Conservation (phyloP, 2,329 filamentous ascomycete species). For the Aspergillus thermomutatus region DNA sequence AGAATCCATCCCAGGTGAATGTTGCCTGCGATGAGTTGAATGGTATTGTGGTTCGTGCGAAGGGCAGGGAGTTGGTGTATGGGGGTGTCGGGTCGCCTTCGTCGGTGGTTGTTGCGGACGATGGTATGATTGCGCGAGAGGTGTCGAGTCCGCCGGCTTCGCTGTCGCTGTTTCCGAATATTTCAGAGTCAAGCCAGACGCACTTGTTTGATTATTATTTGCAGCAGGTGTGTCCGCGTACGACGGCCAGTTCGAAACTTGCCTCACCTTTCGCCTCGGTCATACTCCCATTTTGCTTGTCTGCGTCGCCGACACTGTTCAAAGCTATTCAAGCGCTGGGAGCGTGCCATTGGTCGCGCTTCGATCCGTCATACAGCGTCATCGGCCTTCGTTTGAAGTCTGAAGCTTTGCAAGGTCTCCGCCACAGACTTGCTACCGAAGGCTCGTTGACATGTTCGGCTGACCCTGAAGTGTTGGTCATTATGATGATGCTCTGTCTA, state of each 20-base stretch:
- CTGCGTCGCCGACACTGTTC: constrained; percentile 36
- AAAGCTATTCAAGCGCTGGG: constrained; percentile 39
- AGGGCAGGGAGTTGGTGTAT: neutral
- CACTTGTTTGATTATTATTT: constrained; percentile 41
- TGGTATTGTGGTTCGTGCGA: constrained; percentile 9
- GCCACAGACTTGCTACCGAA: constrained; percentile 28
- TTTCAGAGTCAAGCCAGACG: constrained; percentile 26
- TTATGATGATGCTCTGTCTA: constrained; percentile 48
- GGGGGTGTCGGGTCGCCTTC: constrained; percentile 1
- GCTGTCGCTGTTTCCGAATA: constrained; percentile 28
- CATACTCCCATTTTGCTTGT: constrained; percentile 37
- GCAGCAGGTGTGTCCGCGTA: constrained; percentile 39
- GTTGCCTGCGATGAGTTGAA: constrained; percentile 23
- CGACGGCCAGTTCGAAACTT: constrained; percentile 33
- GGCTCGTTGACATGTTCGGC: constrained; percentile 25
- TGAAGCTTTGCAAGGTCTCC: constrained; percentile 35
- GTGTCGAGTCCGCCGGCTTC: constrained; percentile 10
- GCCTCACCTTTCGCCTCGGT: constrained; percentile 40
- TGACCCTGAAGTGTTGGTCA: constrained; percentile 37
- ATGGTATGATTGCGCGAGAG: neutral
- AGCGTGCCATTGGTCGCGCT: constrained; percentile 37
- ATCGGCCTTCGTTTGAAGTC: constrained; percentile 38
- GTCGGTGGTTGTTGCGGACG: neutral
- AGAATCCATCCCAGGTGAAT: constrained; percentile 23
- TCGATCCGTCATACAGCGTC: constrained; percentile 27